A percentile compares a stretch with the other conserved stretches of the same genome.
phyloP scores from a whole-genome alignment of 768 basidiomycete genomes.

The Mycena haematopus region DNA sequence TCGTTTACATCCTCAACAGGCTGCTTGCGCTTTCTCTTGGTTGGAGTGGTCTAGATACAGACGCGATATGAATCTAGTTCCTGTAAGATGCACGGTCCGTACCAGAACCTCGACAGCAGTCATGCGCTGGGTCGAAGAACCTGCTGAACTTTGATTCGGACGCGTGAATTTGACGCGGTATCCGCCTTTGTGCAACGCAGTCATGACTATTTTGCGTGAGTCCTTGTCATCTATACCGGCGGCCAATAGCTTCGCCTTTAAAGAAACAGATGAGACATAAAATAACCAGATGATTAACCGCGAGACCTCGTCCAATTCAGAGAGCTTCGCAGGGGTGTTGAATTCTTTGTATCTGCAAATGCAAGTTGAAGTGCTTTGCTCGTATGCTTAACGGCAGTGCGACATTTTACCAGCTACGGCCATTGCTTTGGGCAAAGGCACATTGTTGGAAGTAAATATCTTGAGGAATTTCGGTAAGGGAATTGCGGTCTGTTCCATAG shows the following conservation, averaged over 20 bases:
- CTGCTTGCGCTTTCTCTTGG: constrained; percentile 63
- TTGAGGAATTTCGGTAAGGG: constrained; percentile 72
- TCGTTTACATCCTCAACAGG: constrained; percentile 55
- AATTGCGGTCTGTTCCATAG: constrained; percentile 52
- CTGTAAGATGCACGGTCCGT: background rate
- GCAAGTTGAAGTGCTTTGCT: constrained; percentile 8
- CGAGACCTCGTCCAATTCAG: constrained; percentile 55
- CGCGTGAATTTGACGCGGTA: constrained; percentile 46
- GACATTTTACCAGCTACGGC: constrained; percentile 73
- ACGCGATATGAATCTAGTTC: constrained; percentile 1
- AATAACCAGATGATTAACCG: background rate
- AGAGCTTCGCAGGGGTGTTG: constrained; percentile 65
- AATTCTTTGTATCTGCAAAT: constrained; percentile 69
- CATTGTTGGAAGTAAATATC: constrained; percentile 60
- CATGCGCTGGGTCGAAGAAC: constrained; percentile 22
- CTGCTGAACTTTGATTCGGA: constrained; percentile 33
- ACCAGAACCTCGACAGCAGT: constrained; percentile 28
- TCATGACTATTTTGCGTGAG: constrained; percentile 62
- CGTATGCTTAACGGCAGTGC: constrained; percentile 24
- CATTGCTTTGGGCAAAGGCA: constrained; percentile 73
- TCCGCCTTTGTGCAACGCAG: constrained; percentile 70
- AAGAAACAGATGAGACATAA: background rate
- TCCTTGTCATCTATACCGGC: constrained; percentile 71
- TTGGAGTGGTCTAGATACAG: constrained; percentile 46
- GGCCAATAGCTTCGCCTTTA: constrained; percentile 52